phyloP scores from a whole-genome alignment of 352 stramenopile species.

The Phytophthora idaei region DNA sequence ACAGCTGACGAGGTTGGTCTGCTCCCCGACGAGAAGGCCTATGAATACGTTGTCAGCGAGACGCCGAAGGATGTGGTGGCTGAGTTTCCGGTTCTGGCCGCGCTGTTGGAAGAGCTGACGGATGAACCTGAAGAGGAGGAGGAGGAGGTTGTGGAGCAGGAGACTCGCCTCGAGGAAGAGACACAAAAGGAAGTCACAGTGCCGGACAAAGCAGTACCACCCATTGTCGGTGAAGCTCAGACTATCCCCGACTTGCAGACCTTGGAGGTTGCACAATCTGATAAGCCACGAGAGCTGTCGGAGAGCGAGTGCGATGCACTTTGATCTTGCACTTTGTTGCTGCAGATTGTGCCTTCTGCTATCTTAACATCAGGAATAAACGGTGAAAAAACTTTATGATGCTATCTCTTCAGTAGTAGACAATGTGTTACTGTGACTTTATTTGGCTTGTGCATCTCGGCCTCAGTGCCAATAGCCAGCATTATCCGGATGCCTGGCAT shows the following conservation, averaged over 20 bases:
- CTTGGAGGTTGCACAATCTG: not conserved
- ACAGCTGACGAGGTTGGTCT: slow-evolving; percentile 45
- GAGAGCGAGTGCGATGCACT: slow-evolving; percentile 20
- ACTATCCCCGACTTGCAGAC: slow-evolving; percentile 2
- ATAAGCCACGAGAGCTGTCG: slow-evolving; percentile 7
- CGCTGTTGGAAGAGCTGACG: slow-evolving; percentile 45
- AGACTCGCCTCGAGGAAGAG: not conserved
- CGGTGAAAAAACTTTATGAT: not conserved
- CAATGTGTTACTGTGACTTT: too few relatives aligned
- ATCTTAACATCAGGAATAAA: slow-evolving; percentile 8
- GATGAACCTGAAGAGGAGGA: slow-evolving; percentile 28
- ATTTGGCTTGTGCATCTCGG: too few relatives aligned
- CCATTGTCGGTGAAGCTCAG: not conserved
- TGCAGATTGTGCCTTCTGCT: not conserved
- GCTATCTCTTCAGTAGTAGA: too few relatives aligned
- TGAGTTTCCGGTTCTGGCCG: slow-evolving; percentile 33
- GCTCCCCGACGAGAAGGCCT: slow-evolving; percentile 45
- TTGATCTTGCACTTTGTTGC: slow-evolving; percentile 4
- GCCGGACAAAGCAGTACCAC: slow-evolving; percentile 1
- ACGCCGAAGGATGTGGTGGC: slow-evolving; percentile 36
- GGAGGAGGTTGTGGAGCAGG: slow-evolving; percentile 13
- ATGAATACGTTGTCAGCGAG: slow-evolving; percentile 49
- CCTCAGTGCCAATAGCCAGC: too few relatives aligned
- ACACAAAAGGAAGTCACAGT: slow-evolving; percentile 7
- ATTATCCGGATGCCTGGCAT: too few relatives aligned